Percentiles rank a stretch among this genome's conserved stretches.
Evolutionary conservation across 106 monocot species (phyloP).

Genomic region (Dioscorea zingiberensis): DNA sequence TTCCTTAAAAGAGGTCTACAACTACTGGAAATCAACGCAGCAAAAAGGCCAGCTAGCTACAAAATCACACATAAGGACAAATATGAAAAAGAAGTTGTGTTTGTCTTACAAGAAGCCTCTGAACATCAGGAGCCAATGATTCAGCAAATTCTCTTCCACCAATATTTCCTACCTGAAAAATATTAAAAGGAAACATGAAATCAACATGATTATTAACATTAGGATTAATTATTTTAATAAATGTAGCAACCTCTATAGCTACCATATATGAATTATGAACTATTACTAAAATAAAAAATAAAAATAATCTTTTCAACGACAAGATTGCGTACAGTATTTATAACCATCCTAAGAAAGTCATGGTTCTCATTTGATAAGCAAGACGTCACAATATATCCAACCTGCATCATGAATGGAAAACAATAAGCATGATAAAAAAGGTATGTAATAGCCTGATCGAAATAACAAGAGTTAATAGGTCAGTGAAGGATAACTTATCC

Average conservation of each 20-base stretch:
- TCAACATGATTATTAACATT: too few relatives aligned
- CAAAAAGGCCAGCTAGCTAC: conserved; percentile 7
- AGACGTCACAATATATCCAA: conserved; percentile 96
- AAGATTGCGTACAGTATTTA: conserved; percentile 80
- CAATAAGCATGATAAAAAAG: neutral
- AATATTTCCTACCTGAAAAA: conserved; percentile 84
- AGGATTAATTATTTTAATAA: too few relatives aligned
- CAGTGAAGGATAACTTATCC: too few relatives aligned
- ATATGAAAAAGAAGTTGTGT: neutral
- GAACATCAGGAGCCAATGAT: conserved; percentile 95
- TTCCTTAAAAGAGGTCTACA: conserved; percentile 94
- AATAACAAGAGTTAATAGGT: too few relatives aligned
- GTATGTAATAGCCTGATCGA: neutral
- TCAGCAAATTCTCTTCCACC: conserved; percentile 95
- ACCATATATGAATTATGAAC: too few relatives aligned
- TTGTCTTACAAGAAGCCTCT: conserved; percentile 82
- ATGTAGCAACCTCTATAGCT: too few relatives aligned
- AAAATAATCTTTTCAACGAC: too few relatives aligned
- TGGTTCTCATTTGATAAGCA: conserved; percentile 88
- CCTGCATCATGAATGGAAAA: conserved; percentile 40
- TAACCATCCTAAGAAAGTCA: conserved; percentile 95
- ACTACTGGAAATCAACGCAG: conserved; percentile 82
- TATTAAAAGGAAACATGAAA: too few relatives aligned
- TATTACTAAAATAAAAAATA: too few relatives aligned
- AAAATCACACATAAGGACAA: conserved; percentile 1